Base-by-base conservation (phyloP, 2,329 filamentous ascomycete species). In the Xylariaceae sp. region DNA sequence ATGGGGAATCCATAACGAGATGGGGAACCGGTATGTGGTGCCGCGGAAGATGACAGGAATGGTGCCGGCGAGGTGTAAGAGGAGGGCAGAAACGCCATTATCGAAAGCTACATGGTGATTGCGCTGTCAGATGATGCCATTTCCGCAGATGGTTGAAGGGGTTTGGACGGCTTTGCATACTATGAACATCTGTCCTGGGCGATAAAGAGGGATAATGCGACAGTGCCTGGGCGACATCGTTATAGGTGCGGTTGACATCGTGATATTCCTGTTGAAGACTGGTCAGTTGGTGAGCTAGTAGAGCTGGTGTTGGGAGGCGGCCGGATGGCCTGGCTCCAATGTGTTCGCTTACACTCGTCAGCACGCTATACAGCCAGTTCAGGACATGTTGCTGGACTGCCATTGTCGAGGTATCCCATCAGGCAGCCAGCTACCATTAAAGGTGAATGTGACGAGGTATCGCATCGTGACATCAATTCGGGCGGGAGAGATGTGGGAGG, bases 111-210 rank as follows among this genome's bases (percentile, higher is more conserved):
- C 22, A 26, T 26, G 11, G 22, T 11, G 22, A 26, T 6, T 6
- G 22, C 11, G 6, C 6, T 26, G 22, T 26, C 22, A 26, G 22
- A 11, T 11, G 30, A 6, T 6, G 16, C 30, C 13, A 32, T n/a
- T n/a, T n/a, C n/a, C n/a, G n/a, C n/a, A n/a, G n/a, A n/a, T n/a
- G n/a, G n/a, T n/a, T n/a, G n/a, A n/a, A n/a, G n/a, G n/a, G n/a
- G n/a, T n/a, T n/a, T n/a, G n/a, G n/a, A n/a, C n/a, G n/a, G n/a
- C n/a, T n/a, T n/a, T n/a, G 30, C 80, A 56, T 76, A 95, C 89
- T 97, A 67, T 97, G 94, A 38, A 97, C 90, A 64, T 97, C 90
- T 47, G 93, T 98, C 54, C 87, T 81, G 19, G 90, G 89, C 8
- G 84, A 78, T 17, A 98, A 74, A 2, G 87, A 85, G 7, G 89